Base-by-base conservation (phyloP, 2,329 filamentous ascomycete genomes). In the Neofusicoccum ribis region DNA sequence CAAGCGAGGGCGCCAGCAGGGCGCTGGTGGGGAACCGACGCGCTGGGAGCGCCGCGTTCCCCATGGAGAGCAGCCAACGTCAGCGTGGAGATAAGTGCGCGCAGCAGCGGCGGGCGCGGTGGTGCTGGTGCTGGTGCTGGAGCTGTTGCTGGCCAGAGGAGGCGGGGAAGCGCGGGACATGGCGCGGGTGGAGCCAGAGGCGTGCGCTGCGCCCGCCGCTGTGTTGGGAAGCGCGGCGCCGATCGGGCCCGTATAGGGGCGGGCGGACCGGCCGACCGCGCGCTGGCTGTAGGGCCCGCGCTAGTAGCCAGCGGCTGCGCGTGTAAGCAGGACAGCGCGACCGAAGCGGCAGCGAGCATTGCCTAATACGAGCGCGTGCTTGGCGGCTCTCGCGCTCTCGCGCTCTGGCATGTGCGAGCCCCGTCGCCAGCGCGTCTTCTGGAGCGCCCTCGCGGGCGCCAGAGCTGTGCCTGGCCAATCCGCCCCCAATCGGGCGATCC, bases 11-110 rank as follows among this genome's bases (percentile, higher is more conserved):
- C 11, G 56, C 41, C 41, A 60, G 56, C 46, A 37, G 56, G 56
- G 43, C 5, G 8, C 17, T 20, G 59, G 59, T 62, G 59, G 59
- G 59, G 59, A 62, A 62, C 59, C 59, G 59, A 51, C 41, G 59
- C 59, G 59, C 34, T 51, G 59, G 59, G 36, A 27, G 12, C 39
- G 50, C 54, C 27, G 5, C 5, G 27, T 31, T 36, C 27, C 47
- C 56, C 41, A n/a, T n/a, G 43, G 20, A 17, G 17, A 41, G 14
- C 20, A 9, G 52, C 52, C 41, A 46, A 59, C 39, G 56, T 60
- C 56, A 60, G 56, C 52, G 6, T n/a, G 27, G 51, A n/a, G 39
- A 59, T 41, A 58, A n/a, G 52, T 23, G 23, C 23, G 23, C 23
- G 23, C 23, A 23, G 23, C 23, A 3, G 23, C 23, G 23, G 23